Evolutionary conservation across 768 basidiomycete genomes (phyloP).

Genomic region (Termitomyces sp.): DNA sequence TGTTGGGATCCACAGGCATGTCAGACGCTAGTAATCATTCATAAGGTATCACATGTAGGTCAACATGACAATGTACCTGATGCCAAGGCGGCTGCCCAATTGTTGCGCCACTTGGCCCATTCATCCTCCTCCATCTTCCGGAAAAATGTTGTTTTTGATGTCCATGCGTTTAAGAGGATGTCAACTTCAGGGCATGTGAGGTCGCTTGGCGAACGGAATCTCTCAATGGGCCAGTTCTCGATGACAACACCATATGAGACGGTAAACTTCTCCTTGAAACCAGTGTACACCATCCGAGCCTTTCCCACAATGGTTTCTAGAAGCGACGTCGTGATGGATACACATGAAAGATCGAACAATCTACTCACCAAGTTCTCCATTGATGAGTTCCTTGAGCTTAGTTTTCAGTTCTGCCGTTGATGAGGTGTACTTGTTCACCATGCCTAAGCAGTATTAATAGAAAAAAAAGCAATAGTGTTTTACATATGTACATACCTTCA

Average conservation of each 20-base stretch:
- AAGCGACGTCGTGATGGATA: too few species aligned
- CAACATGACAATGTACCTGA: too few species aligned
- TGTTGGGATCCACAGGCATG: too few species aligned
- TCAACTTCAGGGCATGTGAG: neutral
- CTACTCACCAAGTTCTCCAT: neutral
- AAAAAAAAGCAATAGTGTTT: too few species aligned
- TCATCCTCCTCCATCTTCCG: neutral
- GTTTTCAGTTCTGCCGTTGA: neutral
- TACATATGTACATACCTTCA: neutral
- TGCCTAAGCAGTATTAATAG: neutral
- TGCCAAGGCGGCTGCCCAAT: too few species aligned
- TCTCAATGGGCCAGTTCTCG: neutral
- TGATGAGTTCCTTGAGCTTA: neutral
- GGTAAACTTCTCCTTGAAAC: neutral
- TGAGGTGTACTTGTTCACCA: neutral
- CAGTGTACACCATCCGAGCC: neutral
- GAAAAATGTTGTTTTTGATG: neutral
- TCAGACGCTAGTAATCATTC: too few species aligned
- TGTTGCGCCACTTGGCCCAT: neutral
- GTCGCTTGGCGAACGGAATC: neutral
- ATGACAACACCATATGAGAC: neutral
- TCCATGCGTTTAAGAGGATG: neutral
- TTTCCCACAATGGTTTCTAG: neutral
- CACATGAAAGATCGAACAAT: neutral
- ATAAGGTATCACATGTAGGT: too few species aligned